These are phyloP conservation scores for Podila epigama DNA, from an alignment of 192 early-diverging fungal species.

Conservation along the genomic window DNA sequence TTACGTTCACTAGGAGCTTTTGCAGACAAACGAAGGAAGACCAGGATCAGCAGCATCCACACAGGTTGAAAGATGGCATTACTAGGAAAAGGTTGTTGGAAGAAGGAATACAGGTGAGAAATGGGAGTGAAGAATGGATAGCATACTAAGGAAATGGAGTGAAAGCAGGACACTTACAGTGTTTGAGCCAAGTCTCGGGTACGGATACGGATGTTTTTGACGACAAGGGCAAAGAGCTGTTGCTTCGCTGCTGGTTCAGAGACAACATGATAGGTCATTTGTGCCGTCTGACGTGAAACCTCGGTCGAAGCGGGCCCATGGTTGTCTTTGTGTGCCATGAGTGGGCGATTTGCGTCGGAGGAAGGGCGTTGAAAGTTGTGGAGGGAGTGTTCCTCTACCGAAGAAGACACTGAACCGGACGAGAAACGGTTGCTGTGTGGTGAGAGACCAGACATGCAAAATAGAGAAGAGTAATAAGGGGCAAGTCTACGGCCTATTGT, in stretches of 20 bases:
- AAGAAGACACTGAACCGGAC: constrained; percentile 7
- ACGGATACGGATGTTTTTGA: constrained; percentile 42
- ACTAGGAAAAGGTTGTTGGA: constrained; percentile 1
- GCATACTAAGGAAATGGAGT: background rate
- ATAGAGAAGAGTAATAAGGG: background rate
- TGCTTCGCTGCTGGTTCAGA: constrained; percentile 20
- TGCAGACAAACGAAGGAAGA: constrained; percentile 46
- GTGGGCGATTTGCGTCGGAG: constrained; percentile 5
- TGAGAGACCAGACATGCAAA: no score
- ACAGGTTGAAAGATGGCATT: constrained; percentile 46
- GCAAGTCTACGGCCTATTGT: background rate
- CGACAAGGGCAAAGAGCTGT: constrained; percentile 42
- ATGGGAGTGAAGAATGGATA: background rate
- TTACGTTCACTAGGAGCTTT: constrained; percentile 23
- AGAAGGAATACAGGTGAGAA: background rate
- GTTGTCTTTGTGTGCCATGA: constrained; percentile 7
- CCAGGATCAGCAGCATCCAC: constrained; percentile 49
- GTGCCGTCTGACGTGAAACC: constrained; percentile 38
- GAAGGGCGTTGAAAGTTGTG: constrained; percentile 11
- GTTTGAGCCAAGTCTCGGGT: constrained; percentile 40
- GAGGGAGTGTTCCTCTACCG: constrained; percentile 12
- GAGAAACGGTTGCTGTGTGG: constrained; percentile 8
- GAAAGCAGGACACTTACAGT: constrained; percentile 16
- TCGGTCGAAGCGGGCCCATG: background rate
- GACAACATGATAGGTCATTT: constrained; percentile 30